Percentiles rank a stretch among this genome's conserved stretches.
Conservation (phyloP, 345 rosid species). For the Schrenkiella parvula region DNA sequence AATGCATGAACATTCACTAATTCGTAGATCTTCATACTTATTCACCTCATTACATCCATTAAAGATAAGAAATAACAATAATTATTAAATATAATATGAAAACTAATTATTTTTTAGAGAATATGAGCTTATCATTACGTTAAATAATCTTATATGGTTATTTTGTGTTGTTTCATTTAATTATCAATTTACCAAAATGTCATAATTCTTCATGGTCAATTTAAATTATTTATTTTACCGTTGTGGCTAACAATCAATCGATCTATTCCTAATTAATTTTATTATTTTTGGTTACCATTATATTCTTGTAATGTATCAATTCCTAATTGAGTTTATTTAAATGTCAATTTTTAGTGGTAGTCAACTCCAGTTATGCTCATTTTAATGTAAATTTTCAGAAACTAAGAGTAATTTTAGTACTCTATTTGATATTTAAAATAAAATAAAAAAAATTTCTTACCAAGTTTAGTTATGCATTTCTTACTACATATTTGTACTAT, state of each 20-base stretch:
- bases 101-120: background rate
- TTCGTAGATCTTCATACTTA: background rate
- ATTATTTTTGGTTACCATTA: background rate
- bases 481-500: background rate
- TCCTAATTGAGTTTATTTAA: background rate
- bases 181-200: background rate
- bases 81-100: background rate
- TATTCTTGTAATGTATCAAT: no score
- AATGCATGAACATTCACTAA: constrained; percentile 11
- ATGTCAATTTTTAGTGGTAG: background rate
- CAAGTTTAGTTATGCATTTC: background rate
- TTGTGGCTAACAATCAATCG: background rate
- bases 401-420: background rate
- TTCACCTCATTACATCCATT: background rate
- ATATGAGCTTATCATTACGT: background rate
- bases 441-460: background rate
- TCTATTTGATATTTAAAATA: background rate
- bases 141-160: background rate
- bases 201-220: background rate
- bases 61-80: background rate
- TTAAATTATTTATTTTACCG: background rate
- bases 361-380: background rate
- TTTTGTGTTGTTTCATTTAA: background rate
- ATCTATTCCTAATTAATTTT: background rate
- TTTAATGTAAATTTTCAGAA: background rate